Conservation (phyloP, 345 rosid species). For the Aquilaria malaccensis region DNA sequence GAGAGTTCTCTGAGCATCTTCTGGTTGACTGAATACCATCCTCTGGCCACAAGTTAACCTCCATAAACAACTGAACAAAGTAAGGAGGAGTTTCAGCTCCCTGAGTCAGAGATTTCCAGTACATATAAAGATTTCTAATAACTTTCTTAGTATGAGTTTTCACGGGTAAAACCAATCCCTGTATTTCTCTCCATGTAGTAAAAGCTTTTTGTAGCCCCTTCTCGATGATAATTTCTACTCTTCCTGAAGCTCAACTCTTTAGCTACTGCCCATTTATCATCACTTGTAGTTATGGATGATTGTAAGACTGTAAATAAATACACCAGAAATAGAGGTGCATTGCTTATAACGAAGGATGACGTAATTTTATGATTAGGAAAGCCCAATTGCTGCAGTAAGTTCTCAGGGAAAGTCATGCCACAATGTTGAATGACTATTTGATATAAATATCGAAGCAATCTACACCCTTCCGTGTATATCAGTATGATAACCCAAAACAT, state of each 20-base stretch:
- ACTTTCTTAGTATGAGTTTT: constrained; percentile 35
- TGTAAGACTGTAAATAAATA: constrained; percentile 88
- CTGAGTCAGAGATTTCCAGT: constrained; percentile 74
- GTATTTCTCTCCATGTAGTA: constrained; percentile 44
- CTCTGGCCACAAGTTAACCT: constrained; percentile 76
- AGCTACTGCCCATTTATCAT: constrained; percentile 72
- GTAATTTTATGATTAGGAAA: constrained; percentile 66
- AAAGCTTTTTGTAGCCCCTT: constrained; percentile 35
- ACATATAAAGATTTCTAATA: constrained; percentile 52
- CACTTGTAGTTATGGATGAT: constrained; percentile 82
- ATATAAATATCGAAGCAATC: constrained; percentile 76
- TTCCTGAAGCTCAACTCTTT: constrained; percentile 35
- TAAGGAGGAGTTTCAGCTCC: constrained; percentile 98
- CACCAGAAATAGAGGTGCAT: constrained; percentile 83
- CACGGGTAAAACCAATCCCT: constrained; percentile 31
- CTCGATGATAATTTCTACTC: constrained; percentile 30
- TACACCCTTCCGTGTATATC: constrained; percentile 77
- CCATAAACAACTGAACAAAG: constrained; percentile 91
- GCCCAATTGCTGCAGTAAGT: constrained; percentile 62
- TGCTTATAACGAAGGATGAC: constrained; percentile 83
- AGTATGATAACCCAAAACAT: constrained; percentile 87
- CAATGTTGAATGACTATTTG: constrained; percentile 91
- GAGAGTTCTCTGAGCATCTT: constrained; percentile 49
- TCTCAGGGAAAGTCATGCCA: constrained; percentile 48
- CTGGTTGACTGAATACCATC: constrained; percentile 88